Evolutionary conservation across 164 flowering plant genomes (phyloP).

Genomic region (Berberis thunbergii): DNA sequence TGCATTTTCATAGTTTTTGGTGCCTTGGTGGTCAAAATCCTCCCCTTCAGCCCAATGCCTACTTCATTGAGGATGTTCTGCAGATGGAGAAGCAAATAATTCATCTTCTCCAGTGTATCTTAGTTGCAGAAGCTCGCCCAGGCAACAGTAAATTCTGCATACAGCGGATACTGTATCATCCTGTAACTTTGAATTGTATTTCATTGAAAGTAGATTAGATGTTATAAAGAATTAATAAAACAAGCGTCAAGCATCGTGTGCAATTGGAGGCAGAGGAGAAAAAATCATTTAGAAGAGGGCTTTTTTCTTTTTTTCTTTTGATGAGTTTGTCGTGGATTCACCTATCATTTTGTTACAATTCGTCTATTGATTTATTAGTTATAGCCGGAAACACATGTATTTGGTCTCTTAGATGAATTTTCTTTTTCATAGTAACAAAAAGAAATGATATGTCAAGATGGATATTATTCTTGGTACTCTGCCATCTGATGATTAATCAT

Average conservation of each 20-base stretch:
- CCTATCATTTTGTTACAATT: background rate
- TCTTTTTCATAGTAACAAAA: too few species aligned
- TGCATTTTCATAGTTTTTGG: conserved; percentile 43
- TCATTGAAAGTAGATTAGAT: background rate
- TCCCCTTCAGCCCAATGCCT: background rate
- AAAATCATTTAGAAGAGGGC: background rate
- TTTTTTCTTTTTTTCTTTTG: too few species aligned
- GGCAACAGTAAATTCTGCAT: background rate
- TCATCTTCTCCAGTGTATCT: background rate
- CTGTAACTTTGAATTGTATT: background rate
- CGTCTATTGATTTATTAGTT: background rate
- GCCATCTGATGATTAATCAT: too few species aligned
- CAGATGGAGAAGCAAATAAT: background rate
- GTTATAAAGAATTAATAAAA: background rate
- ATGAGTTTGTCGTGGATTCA: too few species aligned
- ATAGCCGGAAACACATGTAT: background rate
- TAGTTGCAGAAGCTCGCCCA: background rate
- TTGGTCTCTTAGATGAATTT: too few species aligned
- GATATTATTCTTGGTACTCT: too few species aligned
- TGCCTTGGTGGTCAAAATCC: background rate
- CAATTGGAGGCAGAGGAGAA: background rate
- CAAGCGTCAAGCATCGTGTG: background rate
- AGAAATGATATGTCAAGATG: too few species aligned
- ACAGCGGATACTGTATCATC: background rate
- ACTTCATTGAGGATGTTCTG: background rate